Evolutionary conservation across 2,329 filamentous ascomycete genomes (phyloP).

Genomic region (Microcyclospora tardicrescens): DNA sequence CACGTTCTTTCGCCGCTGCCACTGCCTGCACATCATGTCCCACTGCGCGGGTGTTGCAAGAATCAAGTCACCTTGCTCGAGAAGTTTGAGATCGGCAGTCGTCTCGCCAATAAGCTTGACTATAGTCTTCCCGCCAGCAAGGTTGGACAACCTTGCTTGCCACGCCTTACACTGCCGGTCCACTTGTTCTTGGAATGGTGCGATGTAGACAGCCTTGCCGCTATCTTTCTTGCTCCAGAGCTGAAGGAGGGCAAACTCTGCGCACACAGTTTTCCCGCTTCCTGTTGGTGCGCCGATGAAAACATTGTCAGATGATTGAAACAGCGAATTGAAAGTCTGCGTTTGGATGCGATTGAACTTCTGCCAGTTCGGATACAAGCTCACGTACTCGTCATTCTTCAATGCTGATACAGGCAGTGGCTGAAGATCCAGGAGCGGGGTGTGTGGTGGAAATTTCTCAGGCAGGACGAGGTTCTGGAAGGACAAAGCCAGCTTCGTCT

Average conservation of each 20-base stretch:
- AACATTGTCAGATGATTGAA: constrained; percentile 82
- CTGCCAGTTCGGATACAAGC: constrained; percentile 69
- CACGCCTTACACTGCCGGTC: constrained; percentile 73
- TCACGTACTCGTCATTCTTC: constrained; percentile 70
- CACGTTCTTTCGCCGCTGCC: constrained; percentile 92
- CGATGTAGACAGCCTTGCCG: constrained; percentile 82
- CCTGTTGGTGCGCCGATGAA: constrained; percentile 87
- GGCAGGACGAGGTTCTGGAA: constrained; percentile 92
- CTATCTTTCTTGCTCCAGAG: constrained; percentile 65
- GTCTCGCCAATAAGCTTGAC: constrained; percentile 91
- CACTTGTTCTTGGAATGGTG: constrained; percentile 86
- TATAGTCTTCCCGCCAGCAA: constrained; percentile 76
- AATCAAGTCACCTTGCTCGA: constrained; percentile 78
- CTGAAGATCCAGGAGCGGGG: constrained; percentile 81
- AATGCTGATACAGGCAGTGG: constrained; percentile 78
- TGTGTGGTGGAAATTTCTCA: constrained; percentile 90
- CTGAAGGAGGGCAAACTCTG: constrained; percentile 80
- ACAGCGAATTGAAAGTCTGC: constrained; percentile 89
- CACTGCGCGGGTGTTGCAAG: constrained; percentile 88
- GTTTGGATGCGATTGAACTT: constrained; percentile 97
- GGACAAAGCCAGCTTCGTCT: constrained; percentile 82
- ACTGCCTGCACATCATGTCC: constrained; percentile 91
- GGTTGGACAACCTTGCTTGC: constrained; percentile 58
- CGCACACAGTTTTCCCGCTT: constrained; percentile 92
- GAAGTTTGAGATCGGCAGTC: constrained; percentile 73